Evolutionary conservation across 2,329 filamentous ascomycete species (phyloP).

Genomic region (Zopfia rhizophila): DNA sequence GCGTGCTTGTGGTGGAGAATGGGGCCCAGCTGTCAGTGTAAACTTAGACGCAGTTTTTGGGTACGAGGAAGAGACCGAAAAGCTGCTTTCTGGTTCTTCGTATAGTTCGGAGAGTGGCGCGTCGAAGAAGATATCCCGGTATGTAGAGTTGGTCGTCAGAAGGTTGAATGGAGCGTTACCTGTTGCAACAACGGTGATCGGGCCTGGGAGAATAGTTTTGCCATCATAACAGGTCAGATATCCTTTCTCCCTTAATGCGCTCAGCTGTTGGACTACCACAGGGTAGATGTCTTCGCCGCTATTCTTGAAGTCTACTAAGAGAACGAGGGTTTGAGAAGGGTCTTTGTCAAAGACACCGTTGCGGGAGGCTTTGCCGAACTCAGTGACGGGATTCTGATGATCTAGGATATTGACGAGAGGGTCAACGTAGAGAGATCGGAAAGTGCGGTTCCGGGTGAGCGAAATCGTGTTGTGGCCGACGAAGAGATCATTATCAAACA

Average conservation of each 20-base stretch:
- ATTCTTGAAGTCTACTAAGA: slow-evolving; percentile 64
- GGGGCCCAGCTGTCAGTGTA: background rate
- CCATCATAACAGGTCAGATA: slow-evolving; percentile 65
- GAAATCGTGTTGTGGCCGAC: slow-evolving; percentile 64
- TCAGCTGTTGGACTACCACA: slow-evolving; percentile 53
- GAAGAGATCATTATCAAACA: slow-evolving; percentile 63
- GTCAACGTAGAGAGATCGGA: slow-evolving; percentile 64
- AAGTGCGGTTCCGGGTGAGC: slow-evolving; percentile 59
- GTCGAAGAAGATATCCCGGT: slow-evolving; percentile 67
- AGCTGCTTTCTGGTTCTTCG: slow-evolving; percentile 38
- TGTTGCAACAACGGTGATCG: slow-evolving; percentile 65
- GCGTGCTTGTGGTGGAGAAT: slow-evolving; percentile 5
- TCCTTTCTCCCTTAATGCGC: slow-evolving; percentile 58
- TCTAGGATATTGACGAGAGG: slow-evolving; percentile 62
- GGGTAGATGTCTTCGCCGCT: slow-evolving; percentile 50
- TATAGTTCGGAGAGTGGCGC: slow-evolving; percentile 57
- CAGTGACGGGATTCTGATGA: slow-evolving; percentile 57
- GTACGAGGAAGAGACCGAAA: slow-evolving; percentile 7
- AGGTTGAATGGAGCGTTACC: slow-evolving; percentile 63
- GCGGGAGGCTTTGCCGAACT: slow-evolving; percentile 41
- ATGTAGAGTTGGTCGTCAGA: slow-evolving; percentile 57
- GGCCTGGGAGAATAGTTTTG: slow-evolving; percentile 49
- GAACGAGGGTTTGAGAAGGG: slow-evolving; percentile 60
- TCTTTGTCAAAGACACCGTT: slow-evolving; percentile 64
- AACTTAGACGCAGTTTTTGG: slow-evolving; percentile 1